phyloP scores from a whole-genome alignment of 306 rosid species.

The Fragaria nilgerrensis region DNA sequence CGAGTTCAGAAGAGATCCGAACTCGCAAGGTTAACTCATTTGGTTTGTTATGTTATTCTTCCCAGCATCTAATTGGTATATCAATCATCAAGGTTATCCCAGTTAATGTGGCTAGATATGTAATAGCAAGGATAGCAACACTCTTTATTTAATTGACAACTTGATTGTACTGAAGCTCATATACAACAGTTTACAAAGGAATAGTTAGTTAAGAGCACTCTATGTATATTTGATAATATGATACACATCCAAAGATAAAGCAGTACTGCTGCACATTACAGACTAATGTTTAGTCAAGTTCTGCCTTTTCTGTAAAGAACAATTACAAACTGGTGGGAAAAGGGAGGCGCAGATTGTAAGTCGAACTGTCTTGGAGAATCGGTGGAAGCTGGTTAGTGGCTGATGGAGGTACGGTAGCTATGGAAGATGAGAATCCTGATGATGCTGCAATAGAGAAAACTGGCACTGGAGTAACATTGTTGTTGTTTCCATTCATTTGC shows the following conservation, averaged over 20 bases:
- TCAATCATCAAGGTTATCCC: neutral
- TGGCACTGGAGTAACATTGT: conserved; percentile 26
- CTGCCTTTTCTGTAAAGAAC: neutral
- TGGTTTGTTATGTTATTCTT: neutral
- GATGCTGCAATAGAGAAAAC: conserved; percentile 57
- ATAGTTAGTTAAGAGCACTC: neutral
- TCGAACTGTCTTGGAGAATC: conserved; percentile 26
- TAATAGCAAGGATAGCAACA: neutral
- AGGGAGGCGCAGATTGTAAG: conserved; percentile 21
- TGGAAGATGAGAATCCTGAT: conserved; percentile 63
- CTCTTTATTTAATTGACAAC: neutral
- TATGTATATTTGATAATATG: conserved; percentile 8
- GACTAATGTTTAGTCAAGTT: neutral
- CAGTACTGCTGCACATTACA: conserved; percentile 14
- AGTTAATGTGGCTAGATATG: neutral
- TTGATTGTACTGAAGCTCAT: conserved; percentile 5
- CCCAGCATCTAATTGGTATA: neutral
- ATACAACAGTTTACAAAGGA: conserved; percentile 8
- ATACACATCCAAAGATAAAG: conserved; percentile 4
- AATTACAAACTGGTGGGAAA: conserved; percentile 6
- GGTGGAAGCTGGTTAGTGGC: conserved; percentile 1
- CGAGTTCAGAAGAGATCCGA: neutral
- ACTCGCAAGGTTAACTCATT: neutral
- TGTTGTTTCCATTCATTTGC: conserved; percentile 34
- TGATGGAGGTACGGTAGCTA: conserved; percentile 20